phyloP scores from a whole-genome alignment of 2,329 filamentous ascomycete species.

The Rachicladosporium sp. region DNA sequence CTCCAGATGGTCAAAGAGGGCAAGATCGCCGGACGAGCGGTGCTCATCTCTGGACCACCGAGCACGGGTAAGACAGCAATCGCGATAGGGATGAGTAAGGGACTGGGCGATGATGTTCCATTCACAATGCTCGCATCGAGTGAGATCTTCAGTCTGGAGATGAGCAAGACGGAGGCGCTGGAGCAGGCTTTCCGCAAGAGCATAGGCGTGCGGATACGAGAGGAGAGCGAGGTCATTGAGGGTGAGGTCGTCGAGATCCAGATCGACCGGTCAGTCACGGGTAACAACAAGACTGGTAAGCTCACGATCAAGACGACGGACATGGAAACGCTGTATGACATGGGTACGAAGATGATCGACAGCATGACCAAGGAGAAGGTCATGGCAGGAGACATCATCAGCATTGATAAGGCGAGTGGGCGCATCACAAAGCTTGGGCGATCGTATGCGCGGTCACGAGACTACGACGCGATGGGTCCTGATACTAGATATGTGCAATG shows the following conservation, averaged over 20 bases:
- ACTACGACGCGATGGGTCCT: slow-evolving; percentile 98
- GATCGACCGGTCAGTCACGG: slow-evolving; percentile 92
- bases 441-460: slow-evolving; percentile 84
- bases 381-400: slow-evolving; percentile 96
- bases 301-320: slow-evolving; percentile 98
- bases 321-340: slow-evolving; percentile 99
- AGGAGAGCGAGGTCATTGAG: slow-evolving; percentile 98
- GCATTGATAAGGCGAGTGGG: slow-evolving; percentile 94
- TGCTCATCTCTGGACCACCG: slow-evolving; percentile 87
- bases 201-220: slow-evolving; percentile 94
- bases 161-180: slow-evolving; percentile 97
- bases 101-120: slow-evolving; percentile 82
- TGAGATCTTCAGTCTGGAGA: slow-evolving; percentile 96
- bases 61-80: slow-evolving; percentile 98
- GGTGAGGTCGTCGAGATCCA: slow-evolving; percentile 98
- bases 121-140: slow-evolving; percentile 93
- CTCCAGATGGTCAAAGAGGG: slow-evolving; percentile 98
- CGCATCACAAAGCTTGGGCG: slow-evolving; percentile 96
- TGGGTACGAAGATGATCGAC: slow-evolving; percentile 99
- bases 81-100: slow-evolving; percentile 97
- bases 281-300: slow-evolving; percentile 93
- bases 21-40: slow-evolving; percentile 91
- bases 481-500: slow-evolving; percentile 98
- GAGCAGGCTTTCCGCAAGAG: slow-evolving; percentile 97
- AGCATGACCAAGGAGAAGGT: slow-evolving; percentile 99